Base-by-base conservation (phyloP, 2,329 filamentous ascomycete species). In the Botryosphaeria dothidea region DNA sequence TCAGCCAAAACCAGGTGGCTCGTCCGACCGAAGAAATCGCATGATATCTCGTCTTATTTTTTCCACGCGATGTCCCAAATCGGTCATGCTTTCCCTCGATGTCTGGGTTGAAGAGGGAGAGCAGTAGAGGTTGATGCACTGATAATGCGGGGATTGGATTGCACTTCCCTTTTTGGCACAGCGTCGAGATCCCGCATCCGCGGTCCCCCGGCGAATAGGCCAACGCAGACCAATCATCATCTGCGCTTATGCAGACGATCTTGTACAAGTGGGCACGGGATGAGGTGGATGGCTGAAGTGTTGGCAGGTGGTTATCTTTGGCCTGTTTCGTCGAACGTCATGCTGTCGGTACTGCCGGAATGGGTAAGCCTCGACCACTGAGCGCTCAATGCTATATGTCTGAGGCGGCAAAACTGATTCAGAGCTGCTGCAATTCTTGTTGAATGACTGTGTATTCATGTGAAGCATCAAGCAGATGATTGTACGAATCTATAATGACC, bases 101-200 rank as follows among this genome's bases (percentile, higher is more conserved):
- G 17, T 21, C 8, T 23, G n/a, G 3, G n/a, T 17, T 23, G 23
- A 46, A 38, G 17, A 60, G 41, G 7, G 11, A n/a, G 38, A 23
- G 11, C n/a, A 45, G 38, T 15, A n/a, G 38, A 34, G 8, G 41
- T 45, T 43, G 41, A 60, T 45, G 41, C 56, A 17, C 25, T 31
- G 54, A 29, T 60, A 27, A 60, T 60, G 51, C 51, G 62, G 62
- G 62, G 62, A 64, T 57, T 64, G 51, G 62, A 64, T 64, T 21
- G 62, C 51, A 29, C 19, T 64, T 57, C 62, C 62, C 51, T 29
- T 64, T 64, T 58, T 15, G 62, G 62, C 15, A 48, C 31, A 60
- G 56, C 56, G 56, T 34, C 11, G 27, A 60, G 19, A 34, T 60
- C 38, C 56, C 57, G 31, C 29, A 36, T 61, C 36, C 41, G 36